Base-by-base conservation (phyloP, 2,329 filamentous ascomycete species). In the Aulographum hederae region DNA sequence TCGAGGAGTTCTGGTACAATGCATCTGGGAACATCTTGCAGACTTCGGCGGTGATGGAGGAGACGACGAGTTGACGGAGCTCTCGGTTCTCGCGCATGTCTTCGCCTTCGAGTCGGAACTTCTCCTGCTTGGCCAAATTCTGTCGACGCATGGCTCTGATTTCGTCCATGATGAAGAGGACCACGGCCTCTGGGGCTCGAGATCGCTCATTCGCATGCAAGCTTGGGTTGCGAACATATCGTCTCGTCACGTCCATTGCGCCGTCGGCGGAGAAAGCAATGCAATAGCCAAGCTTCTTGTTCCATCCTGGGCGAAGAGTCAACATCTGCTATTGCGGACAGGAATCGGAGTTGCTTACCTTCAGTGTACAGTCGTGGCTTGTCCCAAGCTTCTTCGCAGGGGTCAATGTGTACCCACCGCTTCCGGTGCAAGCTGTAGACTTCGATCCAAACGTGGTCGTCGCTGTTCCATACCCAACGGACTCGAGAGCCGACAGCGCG, bases 381-480 rank as follows among this genome's bases (percentile, higher is more conserved):
- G 51, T 98, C 89, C 84, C 85, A 95, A 2, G 80, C 73, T 48
- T 86, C 86, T 51, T 95, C 89, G 47, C 86, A 94, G 20, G 77
- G 75, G 52, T 98, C 89, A 26, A 94, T 84, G 43, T 95, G 86
- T n/a, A 95, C 67, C 89, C 89, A 98, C 50, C 84, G 73, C 52
- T 78, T 75, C 47, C 86, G 78, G 55, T 93, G 84, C 39, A 89
- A 80, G 2, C 85, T 94, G 58, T 93, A 98, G 11, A 95, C 78
- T 46, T 95, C 89, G 1, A 85, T 93, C 89, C 89, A 98, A 17
- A 94, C 81, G 47, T 94, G 81, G 51, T 95, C 89, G 54, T 95
- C 89, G 18, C 78, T 77, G 44, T 95, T 95, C 89, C 89, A 98
- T 8, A 98, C 78, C 89, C 89, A 98, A 46, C 89, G 73, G 16